Base-by-base conservation (phyloP, 192 early-diverging fungal species). In the Chytriomyces sp. region DNA sequence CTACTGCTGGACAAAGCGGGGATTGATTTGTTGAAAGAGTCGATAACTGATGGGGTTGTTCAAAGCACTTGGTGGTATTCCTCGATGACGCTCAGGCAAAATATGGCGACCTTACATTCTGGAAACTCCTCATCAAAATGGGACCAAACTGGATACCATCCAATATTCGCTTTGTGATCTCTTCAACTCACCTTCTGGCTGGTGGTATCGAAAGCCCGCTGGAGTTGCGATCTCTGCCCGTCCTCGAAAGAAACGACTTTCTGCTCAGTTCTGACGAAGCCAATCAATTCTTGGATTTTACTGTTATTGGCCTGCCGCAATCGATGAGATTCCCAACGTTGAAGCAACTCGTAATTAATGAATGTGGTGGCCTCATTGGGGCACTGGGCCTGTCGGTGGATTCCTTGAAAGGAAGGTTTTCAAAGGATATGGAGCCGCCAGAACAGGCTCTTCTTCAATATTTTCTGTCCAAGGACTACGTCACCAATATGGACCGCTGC, bases 181-280 rank as follows among this genome's bases (percentile, higher is more conserved):
- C 76, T 18, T 16, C 76, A 44, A 77, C 76, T 45, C 76, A 77
- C 47, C 73, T 77, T 24, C 76, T 63, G 3, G 57, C 45, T 48
- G 76, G 48, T 35, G 76, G 18, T 24, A 2, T n/a, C 35, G 76
- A 11, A 72, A 5, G 75, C 47, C 76, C 43, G 24, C 47, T 61
- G 28, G 72, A 66, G 23, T 6, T 74, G 43, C 16, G 8, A 5
- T 64, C 43, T 11, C 20, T 78, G 53, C 10, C 5, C 8, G 35
- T 9, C 73, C 61, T 77, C n/a, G 50, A 72, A 79, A 78, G 77
- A 78, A 48, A 79, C 24, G 57, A 79, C 43, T 80, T 78, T 79
- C 50, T 78, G 44, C 76, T 78, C 9, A 53, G 61, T 35, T n/a
- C 24, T 68, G 16, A 26, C 45, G 77, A 79, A 80, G 10, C 64